Base-by-base conservation (phyloP, 495 filamentous ascomycete species). In the Bacidia rubella region DNA sequence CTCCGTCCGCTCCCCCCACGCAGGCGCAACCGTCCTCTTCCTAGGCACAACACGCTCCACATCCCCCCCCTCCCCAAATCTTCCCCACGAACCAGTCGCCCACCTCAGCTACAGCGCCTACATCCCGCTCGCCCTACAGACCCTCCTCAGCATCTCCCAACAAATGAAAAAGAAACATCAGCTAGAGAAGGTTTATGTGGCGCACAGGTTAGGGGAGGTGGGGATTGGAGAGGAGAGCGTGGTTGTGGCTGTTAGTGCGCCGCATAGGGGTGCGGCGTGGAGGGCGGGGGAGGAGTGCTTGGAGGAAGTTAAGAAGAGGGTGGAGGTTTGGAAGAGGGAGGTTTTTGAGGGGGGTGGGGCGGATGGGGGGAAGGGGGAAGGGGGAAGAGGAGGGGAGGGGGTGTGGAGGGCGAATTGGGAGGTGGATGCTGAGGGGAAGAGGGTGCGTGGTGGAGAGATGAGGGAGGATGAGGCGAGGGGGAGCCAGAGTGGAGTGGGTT, bases 321-420 rank as follows among this genome's bases (percentile, higher is more conserved):
- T 85, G 39, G 92, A 98, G 75, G 82, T 98, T 46, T 98, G 92
- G 92, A 98, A 98, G 70, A 71, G 77, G 62, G 92, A 98, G 73
- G 83, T 86, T 61, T 97, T 97, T 77, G 79, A 66, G 19, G 82
- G 74, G 11, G 41, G 19, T 7, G 78, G 75, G 43, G 79, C 93
- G 49, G 96, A 90, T 90, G 81, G 89, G 71, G 87, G 84, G 32
- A 17, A 44, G 41, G 78, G 75, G 43, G 79, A 93, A 49, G 96
- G 90, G 90, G 81, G 90, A 63, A 65, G 60, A 10, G 84, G 81
- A 3, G 70, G 69, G 32, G 41, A 44, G 41, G 78, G 75, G 43
- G 79, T 94, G 49, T 97, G 90, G 90, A 82, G 90, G 71, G 87
- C 85, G 54, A 97, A 97, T 73, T 69, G 83, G 61, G 89, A 95